Evolutionary conservation across 192 early-diverging fungal species (phyloP).

Genomic region (Glomus cerebriforme): DNA sequence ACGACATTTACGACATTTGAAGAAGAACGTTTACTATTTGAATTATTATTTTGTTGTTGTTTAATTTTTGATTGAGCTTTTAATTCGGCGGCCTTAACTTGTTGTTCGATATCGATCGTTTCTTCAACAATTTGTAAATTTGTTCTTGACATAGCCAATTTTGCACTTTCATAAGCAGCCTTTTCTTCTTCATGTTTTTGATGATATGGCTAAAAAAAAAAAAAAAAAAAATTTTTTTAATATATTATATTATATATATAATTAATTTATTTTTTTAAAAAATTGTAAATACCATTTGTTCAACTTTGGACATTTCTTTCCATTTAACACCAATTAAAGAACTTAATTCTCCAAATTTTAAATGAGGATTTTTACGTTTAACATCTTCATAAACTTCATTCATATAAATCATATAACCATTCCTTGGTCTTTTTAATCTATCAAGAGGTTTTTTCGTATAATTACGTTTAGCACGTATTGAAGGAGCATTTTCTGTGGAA

Average conservation of each 20-base stretch:
- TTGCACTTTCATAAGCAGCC: neutral
- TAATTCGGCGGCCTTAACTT: neutral
- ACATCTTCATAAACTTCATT: conserved; percentile 8
- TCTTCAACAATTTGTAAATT: conserved; percentile 17
- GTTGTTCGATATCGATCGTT: neutral
- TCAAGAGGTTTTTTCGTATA: neutral
- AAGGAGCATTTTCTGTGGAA: neutral
- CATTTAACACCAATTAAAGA: neutral
- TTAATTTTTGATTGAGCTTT: neutral
- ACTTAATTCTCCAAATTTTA: conserved; percentile 8
- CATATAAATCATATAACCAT: conserved; percentile 22
- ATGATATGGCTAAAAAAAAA: conserved; percentile 2
- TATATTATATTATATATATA: neutral
- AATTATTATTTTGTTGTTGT: neutral
- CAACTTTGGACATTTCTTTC: neutral
- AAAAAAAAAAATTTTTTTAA: neutral
- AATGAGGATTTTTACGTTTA: neutral
- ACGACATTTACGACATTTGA: too few species aligned
- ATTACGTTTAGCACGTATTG: neutral
- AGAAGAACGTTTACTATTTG: too few species aligned
- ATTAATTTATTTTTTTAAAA: neutral
- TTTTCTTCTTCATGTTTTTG: conserved; percentile 14
- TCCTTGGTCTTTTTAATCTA: conserved; percentile 8
- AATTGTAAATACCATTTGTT: conserved; percentile 6
- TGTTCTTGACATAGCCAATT: neutral